Percentiles rank a stretch among this genome's conserved stretches.
phyloP scores from a whole-genome alignment of 257 asterid genomes.

The Anisodus acutangulus region DNA sequence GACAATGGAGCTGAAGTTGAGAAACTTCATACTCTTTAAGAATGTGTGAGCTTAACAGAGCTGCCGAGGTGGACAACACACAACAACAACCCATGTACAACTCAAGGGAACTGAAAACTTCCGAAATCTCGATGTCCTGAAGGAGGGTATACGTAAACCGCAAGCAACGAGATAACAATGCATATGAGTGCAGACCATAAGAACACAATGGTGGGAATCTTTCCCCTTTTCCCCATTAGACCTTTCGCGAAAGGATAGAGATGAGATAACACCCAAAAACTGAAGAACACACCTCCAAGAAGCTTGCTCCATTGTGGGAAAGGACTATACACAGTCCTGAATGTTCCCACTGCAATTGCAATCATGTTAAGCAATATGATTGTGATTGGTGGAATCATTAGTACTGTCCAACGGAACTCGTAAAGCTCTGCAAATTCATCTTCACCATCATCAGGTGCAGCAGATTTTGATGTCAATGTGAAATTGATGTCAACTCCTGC shows the following conservation, averaged over 20 bases:
- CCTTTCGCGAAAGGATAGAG: constrained; percentile 90
- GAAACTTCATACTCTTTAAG: constrained; percentile 34
- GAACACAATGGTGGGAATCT: constrained; percentile 81
- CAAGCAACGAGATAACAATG: constrained; percentile 71
- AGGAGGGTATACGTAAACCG: constrained; percentile 73
- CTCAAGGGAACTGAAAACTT: constrained; percentile 53
- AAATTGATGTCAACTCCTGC: constrained; percentile 88
- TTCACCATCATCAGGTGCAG: constrained; percentile 70
- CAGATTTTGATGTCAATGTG: constrained; percentile 78
- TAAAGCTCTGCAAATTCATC: constrained; percentile 82
- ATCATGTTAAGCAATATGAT: constrained; percentile 75
- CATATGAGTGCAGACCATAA: constrained; percentile 92
- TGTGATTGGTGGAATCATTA: constrained; percentile 86
- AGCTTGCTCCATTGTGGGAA: constrained; percentile 90
- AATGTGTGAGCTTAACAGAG: neutral
- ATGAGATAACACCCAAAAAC: constrained; percentile 92
- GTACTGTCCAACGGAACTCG: constrained; percentile 77
- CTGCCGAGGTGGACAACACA: constrained; percentile 30
- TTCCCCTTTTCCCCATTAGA: constrained; percentile 80
- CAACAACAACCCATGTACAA: neutral
- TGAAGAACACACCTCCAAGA: constrained; percentile 83
- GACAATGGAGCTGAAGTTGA: constrained; percentile 37
- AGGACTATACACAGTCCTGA: constrained; percentile 75
- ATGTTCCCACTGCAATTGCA: constrained; percentile 70
- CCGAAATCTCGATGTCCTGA: constrained; percentile 48